A percentile compares a stretch with the other conserved stretches of the same genome.
Conservation (phyloP, 2,329 filamentous ascomycete species). For the Scytalidium sp. region DNA sequence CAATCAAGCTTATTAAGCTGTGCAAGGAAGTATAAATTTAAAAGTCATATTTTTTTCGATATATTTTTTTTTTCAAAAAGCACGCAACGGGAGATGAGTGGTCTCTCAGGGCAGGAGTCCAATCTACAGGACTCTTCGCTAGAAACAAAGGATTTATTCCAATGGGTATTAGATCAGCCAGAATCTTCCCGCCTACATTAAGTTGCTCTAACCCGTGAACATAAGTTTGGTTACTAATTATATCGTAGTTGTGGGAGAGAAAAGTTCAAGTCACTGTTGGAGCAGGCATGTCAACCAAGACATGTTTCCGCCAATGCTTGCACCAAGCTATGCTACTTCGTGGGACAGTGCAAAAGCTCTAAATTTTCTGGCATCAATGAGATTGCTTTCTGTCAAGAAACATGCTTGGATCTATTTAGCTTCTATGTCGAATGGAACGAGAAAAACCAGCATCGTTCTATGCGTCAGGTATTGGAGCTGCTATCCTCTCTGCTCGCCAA, state of each 20-base stretch:
- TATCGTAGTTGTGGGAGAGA: slow-evolving; percentile 16
- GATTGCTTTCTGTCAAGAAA: slow-evolving; percentile 50
- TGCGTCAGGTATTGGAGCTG: slow-evolving; percentile 60
- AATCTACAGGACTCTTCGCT: not conserved
- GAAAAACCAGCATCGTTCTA: slow-evolving; percentile 60
- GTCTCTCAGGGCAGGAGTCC: not conserved
- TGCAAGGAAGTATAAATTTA: too few relatives aligned
- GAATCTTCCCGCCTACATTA: slow-evolving; percentile 33
- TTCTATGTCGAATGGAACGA: slow-evolving; percentile 68
- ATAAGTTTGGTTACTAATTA: not conserved
- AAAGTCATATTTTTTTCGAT: too few relatives aligned
- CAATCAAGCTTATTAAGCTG: too few relatives aligned
- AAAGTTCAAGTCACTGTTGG: slow-evolving; percentile 18
- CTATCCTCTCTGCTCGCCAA: slow-evolving; percentile 47
- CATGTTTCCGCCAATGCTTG: slow-evolving; percentile 55
- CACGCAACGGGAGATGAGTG: too few relatives aligned
- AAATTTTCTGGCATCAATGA: slow-evolving; percentile 35
- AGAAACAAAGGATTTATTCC: slow-evolving; percentile 12
- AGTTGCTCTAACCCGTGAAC: slow-evolving; percentile 10
- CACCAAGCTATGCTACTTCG: slow-evolving; percentile 58
- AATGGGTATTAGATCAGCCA: slow-evolving; percentile 42
- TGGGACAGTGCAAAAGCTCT: slow-evolving; percentile 57
- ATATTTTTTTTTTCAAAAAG: too few relatives aligned
- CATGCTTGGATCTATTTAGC: slow-evolving; percentile 50
- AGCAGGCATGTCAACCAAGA: slow-evolving; percentile 41